Conservation (phyloP, 345 rosid species). For the Geranium rotundifolium region DNA sequence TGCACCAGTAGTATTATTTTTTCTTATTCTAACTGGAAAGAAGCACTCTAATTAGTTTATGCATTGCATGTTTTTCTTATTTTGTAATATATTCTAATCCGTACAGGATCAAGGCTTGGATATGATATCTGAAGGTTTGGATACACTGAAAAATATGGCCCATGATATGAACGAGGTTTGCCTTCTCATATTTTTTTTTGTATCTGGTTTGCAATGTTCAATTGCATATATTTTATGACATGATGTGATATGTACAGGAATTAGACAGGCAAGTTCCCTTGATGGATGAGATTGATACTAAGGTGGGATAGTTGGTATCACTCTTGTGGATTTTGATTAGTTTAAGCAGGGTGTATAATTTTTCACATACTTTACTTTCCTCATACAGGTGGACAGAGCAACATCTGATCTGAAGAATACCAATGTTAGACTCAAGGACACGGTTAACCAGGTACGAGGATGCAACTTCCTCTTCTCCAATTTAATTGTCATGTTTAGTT, state of each 20-base stretch:
- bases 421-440: conserved; percentile 88
- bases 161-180: conserved; percentile 93
- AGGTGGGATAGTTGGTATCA: conserved; percentile 31
- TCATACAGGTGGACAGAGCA: conserved; percentile 78
- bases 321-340: conserved; percentile 5
- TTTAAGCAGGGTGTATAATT: conserved; percentile 1
- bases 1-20: conserved; percentile 1
- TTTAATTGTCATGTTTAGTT: conserved; percentile 7
- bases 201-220: conserved; percentile 1
- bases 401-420: conserved; percentile 91
- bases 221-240: conserved; percentile 9
- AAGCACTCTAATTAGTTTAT: neutral
- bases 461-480: conserved; percentile 3
- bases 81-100: conserved; percentile 10
- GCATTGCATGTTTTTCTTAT: conserved; percentile 5
- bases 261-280: conserved; percentile 91
- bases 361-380: conserved; percentile 5
- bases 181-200: conserved; percentile 5
- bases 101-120: conserved; percentile 90
- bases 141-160: conserved; percentile 93
- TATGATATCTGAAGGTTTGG: conserved; percentile 89
- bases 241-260: conserved; percentile 45
- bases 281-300: conserved; percentile 97
- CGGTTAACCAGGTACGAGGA: conserved; percentile 71
- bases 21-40: conserved; percentile 5